These are phyloP conservation scores for Hypoxylon subgilvum DNA, from an alignment of 495 filamentous ascomycete genomes.

Conservation along the genomic window DNA sequence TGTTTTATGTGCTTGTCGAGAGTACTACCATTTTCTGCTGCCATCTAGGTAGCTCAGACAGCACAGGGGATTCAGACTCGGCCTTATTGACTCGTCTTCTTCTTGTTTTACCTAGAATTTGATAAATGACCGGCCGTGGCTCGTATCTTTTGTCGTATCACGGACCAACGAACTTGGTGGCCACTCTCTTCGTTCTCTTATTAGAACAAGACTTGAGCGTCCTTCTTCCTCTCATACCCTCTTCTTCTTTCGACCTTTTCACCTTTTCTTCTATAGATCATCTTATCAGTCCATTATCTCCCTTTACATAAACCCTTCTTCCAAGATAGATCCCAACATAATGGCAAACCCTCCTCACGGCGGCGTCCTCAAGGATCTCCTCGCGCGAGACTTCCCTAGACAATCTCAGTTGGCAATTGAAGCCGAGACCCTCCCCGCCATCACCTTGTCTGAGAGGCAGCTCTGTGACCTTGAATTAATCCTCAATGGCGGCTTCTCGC, in stretches of 20 bases:
- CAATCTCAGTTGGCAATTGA: slow-evolving; percentile 78
- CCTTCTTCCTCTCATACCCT: not conserved
- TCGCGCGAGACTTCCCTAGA: slow-evolving; percentile 84
- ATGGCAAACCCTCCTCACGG: slow-evolving; percentile 86
- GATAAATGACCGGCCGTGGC: not conserved
- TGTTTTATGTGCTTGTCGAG: not conserved
- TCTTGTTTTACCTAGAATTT: not conserved
- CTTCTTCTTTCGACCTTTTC: not conserved
- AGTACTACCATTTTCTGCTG: not conserved
- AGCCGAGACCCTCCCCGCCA: slow-evolving; percentile 83
- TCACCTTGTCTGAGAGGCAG: slow-evolving; percentile 88
- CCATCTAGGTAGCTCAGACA: slow-evolving; percentile 22
- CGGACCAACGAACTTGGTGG: not conserved
- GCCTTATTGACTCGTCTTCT: not conserved
- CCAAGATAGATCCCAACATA: slow-evolving; percentile 2
- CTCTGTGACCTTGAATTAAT: slow-evolving; percentile 97
- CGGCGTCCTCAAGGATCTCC: slow-evolving; percentile 94
- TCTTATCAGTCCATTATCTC: not conserved
- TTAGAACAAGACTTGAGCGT: slow-evolving; percentile 1
- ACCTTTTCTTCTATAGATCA: not conserved
- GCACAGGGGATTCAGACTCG: not conserved
- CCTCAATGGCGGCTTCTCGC: slow-evolving; percentile 95
- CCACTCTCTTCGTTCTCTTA: not conserved
- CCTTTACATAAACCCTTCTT: not conserved
- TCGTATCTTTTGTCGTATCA: not conserved